Evolutionary conservation across 345 rosid species (phyloP), one percentile per base, ranked within the genome.

Genomic region (Noccaea caerulescens): DNA sequence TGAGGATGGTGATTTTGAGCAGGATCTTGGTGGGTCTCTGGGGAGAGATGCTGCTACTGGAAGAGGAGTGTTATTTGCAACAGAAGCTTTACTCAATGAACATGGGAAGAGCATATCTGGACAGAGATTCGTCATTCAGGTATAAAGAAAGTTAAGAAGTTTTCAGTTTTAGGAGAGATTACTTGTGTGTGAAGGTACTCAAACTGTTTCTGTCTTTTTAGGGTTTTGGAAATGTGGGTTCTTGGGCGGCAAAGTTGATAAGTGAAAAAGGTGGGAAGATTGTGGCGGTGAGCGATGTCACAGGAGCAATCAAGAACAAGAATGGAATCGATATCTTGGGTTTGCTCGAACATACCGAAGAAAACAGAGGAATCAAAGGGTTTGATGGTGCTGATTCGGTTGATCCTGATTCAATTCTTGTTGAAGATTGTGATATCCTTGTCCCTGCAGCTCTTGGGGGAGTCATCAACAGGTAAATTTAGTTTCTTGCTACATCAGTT

Each of bases 11-110:
- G 38, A 27, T 39, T 25, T 32, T 53, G 72, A 59, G 37, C 61
- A 94, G 96, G 96, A 88, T 83, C 97, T 94, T 27, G 99, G 99
- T 47, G 97, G 99, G 23, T 94, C 99, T 62, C 83, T 91, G 1
- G 99, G 99, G 41, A 81, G 99, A 84, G 97, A 89, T 77, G 97
- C 96, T 25, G 99, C 97, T 4, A 89, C 99, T 1, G 99, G 99
- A 56, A 69, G 97, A 71, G 97, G 99, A 61, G 92, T 91, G 43
- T 84, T 94, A 8, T 94, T 86, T 59, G 96, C 90, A 9, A 87
- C 92, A 25, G 95, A 94, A 79, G 96, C 99, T 41, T 79, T 94
- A 49, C 96, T 94, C 30, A 86, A 82, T 16, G 99, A 91, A 64
- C 78, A 88, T 16, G 93, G 96, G 27, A 89, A 85, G 78, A 62